Evolutionary conservation across 495 filamentous ascomycete species (phyloP), one percentile per base, ranked within the genome.

Genomic region (Astrocystis sublimbata): DNA sequence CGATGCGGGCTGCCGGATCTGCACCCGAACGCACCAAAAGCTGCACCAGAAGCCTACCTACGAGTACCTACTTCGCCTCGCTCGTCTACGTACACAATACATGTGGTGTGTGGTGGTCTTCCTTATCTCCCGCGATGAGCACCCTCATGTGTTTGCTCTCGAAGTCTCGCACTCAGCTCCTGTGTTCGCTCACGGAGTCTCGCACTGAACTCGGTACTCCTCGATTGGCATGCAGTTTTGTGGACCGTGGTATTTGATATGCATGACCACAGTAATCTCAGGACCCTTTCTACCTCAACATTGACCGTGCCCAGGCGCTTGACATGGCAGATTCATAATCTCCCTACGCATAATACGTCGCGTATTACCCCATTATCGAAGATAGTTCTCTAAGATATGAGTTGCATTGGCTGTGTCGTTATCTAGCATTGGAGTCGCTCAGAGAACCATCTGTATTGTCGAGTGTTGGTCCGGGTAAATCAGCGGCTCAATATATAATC

Each of bases 381-480:
- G 21, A 30, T 24, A 10, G 23, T 36, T 54, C 13, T 6, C 12
- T 4, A 5, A 17, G 42, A 1, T 36, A 9, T 41, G 24, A 38
- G 23, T 10, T 41, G 19, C 36, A 56, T 19, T 42, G 12, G 17
- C 28, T 13, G n/a, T 21, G 5, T 41, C 8, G n/a, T 15, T 30
- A 24, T 38, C 42, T 38, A 19, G 31, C 13, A 56, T 1, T 10
- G 28, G 40, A 57, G 31, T 57, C 54, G 38, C 28, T 10, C 52
- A n/a, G 19, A 15, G 13, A 26, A 24, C 10, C 36, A 21, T 30
- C 21, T 2, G 15, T 36, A 24, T 56, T 10, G 23, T 23, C 52
- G 7, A 45, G 9, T 41, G 23, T 5, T 31, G 54, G 54, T 41
- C 28, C 54, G 54, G 54, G 40, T 57, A 57, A 57, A 57, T 57